phyloP scores from a whole-genome alignment of 2,329 filamentous ascomycete species.

The Alternaria dauci region DNA sequence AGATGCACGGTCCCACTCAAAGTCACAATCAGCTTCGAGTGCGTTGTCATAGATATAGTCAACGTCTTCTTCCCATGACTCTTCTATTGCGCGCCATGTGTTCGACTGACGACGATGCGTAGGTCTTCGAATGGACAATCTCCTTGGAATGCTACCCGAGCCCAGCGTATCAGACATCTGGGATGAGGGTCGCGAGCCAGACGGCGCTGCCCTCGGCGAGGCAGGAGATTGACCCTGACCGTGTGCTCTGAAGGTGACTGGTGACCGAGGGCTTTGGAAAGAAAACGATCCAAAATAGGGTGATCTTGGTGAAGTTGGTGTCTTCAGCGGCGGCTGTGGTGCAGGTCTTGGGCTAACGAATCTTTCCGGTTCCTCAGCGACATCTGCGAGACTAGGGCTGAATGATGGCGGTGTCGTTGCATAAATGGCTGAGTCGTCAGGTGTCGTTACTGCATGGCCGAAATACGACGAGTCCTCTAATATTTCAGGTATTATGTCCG shows the following conservation, averaged over 20 bases:
- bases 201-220: conserved; percentile 32
- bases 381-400: conserved; percentile 49
- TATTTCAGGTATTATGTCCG: conserved; percentile 37
- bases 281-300: conserved; percentile 41
- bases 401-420: conserved; percentile 51
- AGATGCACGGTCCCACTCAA: conserved; percentile 62
- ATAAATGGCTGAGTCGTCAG: conserved; percentile 52
- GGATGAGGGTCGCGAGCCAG: conserved; percentile 44
- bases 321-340: conserved; percentile 39
- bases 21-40: conserved; percentile 67
- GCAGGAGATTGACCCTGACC: conserved; percentile 33
- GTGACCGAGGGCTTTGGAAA: conserved; percentile 36
- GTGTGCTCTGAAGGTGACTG: conserved; percentile 22
- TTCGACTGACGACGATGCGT: conserved; percentile 42
- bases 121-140: conserved; percentile 31
- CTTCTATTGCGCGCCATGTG: conserved; percentile 50
- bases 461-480: conserved; percentile 41
- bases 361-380: conserved; percentile 49
- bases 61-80: conserved; percentile 69
- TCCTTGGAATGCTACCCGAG: conserved; percentile 50
- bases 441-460: conserved; percentile 55
- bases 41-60: conserved; percentile 70
- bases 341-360: conserved; percentile 47
- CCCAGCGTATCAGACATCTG: conserved; percentile 58
- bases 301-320: conserved; percentile 36